Evolutionary conservation across 2,329 filamentous ascomycete species (phyloP), one percentile per base, ranked within the genome.

Genomic region (Hypoxylon sp.): DNA sequence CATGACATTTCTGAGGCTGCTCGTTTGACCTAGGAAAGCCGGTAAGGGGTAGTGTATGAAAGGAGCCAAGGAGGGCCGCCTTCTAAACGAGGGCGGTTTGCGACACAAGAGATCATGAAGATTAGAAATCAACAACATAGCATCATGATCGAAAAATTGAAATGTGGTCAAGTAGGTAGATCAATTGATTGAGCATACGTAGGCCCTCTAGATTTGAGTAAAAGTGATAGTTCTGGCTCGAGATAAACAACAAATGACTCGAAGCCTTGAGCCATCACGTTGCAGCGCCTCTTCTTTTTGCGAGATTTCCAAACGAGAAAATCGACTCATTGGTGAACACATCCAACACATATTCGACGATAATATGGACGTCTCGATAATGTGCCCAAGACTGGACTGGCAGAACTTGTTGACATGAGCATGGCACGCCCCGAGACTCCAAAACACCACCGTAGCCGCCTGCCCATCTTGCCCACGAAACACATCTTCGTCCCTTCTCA

Each of bases 371-470:
- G 70, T 68, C 62, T 67, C 54, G 36, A 64, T 61, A 60, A 32
- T 60, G 61, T 63, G 61, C 54, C 65, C 44, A 57, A 48, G 52
- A 60, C 48, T 62, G 24, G 67, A 63, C 66, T 59, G 58, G 64
- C 55, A 68, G 71, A 67, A 66, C 40, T 67, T 61, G 49, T 61
- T 72, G 62, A 68, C 64, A 68, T 62, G 67, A 71, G 66, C 56
- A 60, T 68, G 67, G 65, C 58, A 68, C 61, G 63, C 60, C 60
- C 66, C 64, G 38, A 69, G 71, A 74, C 71, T 74, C 71, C 73
- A 61, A 65, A 75, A 75, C 71, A 74, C 73, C 73, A 65, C 64
- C 71, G 59, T 74, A 69, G 70, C 72, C 70, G 69, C 69, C 68
- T 68, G 61, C 70, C 68, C 68, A 63, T 71, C 68, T 70, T 67